A percentile compares a stretch with the other conserved stretches of the same genome.
These are phyloP conservation scores for Sporothrix mexicana DNA, from an alignment of 2,329 filamentous ascomycete genomes.

Conservation along the genomic window DNA sequence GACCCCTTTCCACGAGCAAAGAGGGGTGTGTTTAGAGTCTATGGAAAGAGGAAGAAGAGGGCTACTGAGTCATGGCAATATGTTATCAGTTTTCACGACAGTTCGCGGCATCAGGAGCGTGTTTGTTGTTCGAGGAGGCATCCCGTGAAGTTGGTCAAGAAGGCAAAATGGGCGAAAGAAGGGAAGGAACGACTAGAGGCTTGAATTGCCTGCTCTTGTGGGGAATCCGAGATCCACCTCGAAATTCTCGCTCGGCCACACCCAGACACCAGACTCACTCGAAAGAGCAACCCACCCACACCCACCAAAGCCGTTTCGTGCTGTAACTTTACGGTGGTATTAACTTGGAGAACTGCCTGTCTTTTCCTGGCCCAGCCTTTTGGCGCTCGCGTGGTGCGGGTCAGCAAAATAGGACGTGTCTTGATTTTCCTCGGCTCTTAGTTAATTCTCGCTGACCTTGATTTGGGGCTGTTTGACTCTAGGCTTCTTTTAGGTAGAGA, in stretches of 20 bases:
- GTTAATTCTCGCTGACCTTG: too few species aligned
- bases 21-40: constrained; percentile 33
- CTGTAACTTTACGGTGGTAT: constrained; percentile 6
- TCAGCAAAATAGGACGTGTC: constrained; percentile 28
- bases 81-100: background rate
- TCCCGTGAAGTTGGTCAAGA: background rate
- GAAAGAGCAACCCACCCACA: background rate
- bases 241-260: constrained; percentile 23
- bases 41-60: constrained; percentile 22
- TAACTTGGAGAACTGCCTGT: background rate
- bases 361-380: constrained; percentile 1
- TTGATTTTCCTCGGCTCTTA: constrained; percentile 33
- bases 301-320: constrained; percentile 6
- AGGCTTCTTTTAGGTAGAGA: background rate
- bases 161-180: background rate
- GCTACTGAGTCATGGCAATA: background rate
- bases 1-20: background rate
- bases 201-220: constrained; percentile 5
- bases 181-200: background rate
- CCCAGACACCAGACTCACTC: background rate
- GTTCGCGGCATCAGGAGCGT: background rate
- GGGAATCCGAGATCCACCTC: constrained; percentile 24
- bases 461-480: background rate
- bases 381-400: constrained; percentile 31
- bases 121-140: background rate